These are phyloP conservation scores for Jatropha podagrica DNA, from an alignment of 441 rosid genomes.

Conservation along the genomic window DNA sequence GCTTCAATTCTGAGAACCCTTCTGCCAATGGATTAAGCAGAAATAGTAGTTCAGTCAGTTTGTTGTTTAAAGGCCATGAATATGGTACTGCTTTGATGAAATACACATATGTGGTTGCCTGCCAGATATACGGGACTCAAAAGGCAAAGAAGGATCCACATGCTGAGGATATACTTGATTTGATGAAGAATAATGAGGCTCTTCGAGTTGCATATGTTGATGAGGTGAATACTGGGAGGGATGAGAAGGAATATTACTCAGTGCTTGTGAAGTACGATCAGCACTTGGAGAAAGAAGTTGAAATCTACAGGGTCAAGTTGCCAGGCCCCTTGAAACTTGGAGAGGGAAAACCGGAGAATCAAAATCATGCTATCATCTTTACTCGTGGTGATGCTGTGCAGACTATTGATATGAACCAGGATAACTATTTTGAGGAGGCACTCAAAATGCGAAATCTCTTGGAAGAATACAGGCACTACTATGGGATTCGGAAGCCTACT, in stretches of 20 bases:
- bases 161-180: constrained; percentile 68
- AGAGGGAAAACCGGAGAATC: constrained; percentile 94
- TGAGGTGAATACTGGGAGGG: constrained; percentile 57
- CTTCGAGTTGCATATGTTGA: constrained; percentile 95
- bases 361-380: constrained; percentile 87
- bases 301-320: constrained; percentile 73
- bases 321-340: constrained; percentile 94
- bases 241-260: constrained; percentile 58
- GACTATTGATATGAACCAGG: constrained; percentile 98
- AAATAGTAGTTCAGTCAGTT: constrained; percentile 47
- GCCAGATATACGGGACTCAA: constrained; percentile 82
- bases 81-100: constrained; percentile 79
- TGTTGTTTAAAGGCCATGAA: constrained; percentile 72
- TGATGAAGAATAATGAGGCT: constrained; percentile 78
- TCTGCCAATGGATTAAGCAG: constrained; percentile 52
- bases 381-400: constrained; percentile 94
- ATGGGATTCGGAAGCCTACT: constrained; percentile 80
- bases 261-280: constrained; percentile 85
- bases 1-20: constrained; percentile 39
- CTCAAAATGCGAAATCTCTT: constrained; percentile 89
- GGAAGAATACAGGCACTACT: constrained; percentile 71
- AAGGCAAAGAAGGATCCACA: constrained; percentile 66
- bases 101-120: constrained; percentile 80
- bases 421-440: constrained; percentile 89
- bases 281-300: constrained; percentile 67